Percentiles rank a stretch among this genome's conserved stretches.
phyloP scores from a whole-genome alignment of 1,284 basidiomycete species.

The Laetiporus sulphureus region DNA sequence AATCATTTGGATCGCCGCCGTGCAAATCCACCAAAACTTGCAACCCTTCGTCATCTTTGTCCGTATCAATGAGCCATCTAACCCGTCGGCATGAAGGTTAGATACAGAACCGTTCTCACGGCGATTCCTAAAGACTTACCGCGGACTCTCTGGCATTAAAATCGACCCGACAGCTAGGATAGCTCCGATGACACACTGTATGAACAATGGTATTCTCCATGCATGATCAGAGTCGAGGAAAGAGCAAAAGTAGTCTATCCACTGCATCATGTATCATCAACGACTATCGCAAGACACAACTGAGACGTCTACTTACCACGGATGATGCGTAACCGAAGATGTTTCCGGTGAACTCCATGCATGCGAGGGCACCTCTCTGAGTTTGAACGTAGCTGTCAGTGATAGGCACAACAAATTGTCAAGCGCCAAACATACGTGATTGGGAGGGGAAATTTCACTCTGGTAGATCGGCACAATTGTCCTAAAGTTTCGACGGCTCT shows the following conservation, averaged over 20 bases:
- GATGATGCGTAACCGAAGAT: constrained; percentile 93
- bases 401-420: constrained; percentile 1
- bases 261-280: constrained; percentile 41
- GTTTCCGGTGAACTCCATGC: constrained; percentile 95
- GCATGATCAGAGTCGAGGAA: constrained; percentile 78
- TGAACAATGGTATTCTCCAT: constrained; percentile 80
- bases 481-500: too few relatives aligned
- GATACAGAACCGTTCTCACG: too few relatives aligned
- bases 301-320: constrained; percentile 56
- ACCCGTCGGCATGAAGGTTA: too few relatives aligned
- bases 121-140: constrained; percentile 37
- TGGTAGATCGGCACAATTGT: constrained; percentile 98
- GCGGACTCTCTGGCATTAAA: constrained; percentile 88
- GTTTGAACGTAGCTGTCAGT: constrained; percentile 4
- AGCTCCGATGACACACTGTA: constrained; percentile 86
- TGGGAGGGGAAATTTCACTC: constrained; percentile 92
- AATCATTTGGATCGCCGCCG: constrained; percentile 74
- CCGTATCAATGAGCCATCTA: constrained; percentile 90
- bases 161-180: constrained; percentile 82
- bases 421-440: constrained; percentile 53
- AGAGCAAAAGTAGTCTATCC: constrained; percentile 93
- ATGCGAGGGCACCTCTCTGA: constrained; percentile 85
- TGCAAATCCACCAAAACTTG: constrained; percentile 87
- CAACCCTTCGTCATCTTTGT: constrained; percentile 83
- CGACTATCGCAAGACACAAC: not conserved